These are phyloP conservation scores for Butyriboletus loyo DNA, from an alignment of 768 basidiomycete genomes.

Conservation along the genomic window DNA sequence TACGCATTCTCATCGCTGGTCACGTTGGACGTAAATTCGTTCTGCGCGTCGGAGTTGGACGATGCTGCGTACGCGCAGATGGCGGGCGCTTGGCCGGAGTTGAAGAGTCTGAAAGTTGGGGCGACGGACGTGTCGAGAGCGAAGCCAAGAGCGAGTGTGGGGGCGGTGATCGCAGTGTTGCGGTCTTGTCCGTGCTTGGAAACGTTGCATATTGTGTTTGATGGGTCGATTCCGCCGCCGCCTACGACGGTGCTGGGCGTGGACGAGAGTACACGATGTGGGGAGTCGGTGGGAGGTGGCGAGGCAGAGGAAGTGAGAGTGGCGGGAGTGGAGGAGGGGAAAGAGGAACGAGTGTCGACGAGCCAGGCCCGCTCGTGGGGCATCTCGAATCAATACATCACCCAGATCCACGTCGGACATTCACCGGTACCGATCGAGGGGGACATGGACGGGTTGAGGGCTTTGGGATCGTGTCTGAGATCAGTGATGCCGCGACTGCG, in stretches of 20 bases:
- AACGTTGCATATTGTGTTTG: constrained; percentile 13
- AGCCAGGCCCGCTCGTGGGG: not conserved
- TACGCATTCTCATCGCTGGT: constrained; percentile 5
- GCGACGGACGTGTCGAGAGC: not conserved
- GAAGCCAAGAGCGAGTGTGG: constrained; percentile 10
- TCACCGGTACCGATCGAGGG: constrained; percentile 3
- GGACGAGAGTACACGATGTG: not conserved
- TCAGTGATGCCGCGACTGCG: constrained; percentile 10
- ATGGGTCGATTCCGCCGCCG: constrained; percentile 7
- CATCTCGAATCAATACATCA: constrained; percentile 4
- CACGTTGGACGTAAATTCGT: constrained; percentile 10
- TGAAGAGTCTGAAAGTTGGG: constrained; percentile 13
- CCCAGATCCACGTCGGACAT: constrained; percentile 14
- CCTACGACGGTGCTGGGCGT: not conserved
- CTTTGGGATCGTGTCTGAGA: constrained; percentile 8
- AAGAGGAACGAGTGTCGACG: not conserved
- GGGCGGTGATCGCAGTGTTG: constrained; percentile 14
- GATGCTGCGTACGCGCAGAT: constrained; percentile 8
- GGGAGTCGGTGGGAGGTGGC: not conserved
- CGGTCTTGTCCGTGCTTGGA: constrained; percentile 8
- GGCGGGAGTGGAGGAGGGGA: not conserved
- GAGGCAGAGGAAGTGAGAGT: not conserved
- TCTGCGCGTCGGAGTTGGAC: constrained; percentile 6
- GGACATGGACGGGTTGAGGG: not conserved
- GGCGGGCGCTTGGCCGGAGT: constrained; percentile 8